Evolutionary conservation across 1,284 basidiomycete genomes (phyloP).

Genomic region (Ganoderma resinaceum): DNA sequence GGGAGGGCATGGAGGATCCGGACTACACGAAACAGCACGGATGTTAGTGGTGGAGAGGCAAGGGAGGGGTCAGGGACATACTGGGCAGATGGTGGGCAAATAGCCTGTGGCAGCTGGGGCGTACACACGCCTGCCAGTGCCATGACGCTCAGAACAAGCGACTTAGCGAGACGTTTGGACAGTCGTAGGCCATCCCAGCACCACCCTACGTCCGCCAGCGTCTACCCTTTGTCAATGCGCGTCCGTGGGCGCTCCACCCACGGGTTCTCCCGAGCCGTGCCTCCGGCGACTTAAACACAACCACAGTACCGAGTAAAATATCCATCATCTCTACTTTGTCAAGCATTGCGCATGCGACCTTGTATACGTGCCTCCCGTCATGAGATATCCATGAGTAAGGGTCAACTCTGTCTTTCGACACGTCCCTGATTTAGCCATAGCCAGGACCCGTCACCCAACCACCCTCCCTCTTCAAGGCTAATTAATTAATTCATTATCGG

Average conservation of each 20-base stretch:
- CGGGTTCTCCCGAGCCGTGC: background rate
- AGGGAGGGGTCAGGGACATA: background rate
- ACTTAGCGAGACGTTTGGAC: no score
- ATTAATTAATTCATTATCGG: no score
- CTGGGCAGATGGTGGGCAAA: background rate
- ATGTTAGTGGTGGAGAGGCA: slow-evolving; percentile 21
- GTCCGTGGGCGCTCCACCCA: background rate
- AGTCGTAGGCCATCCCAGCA: background rate
- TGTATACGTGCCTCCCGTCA: no score
- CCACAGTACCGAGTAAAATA: no score
- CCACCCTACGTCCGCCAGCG: background rate
- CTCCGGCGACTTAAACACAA: background rate
- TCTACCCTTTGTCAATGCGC: background rate
- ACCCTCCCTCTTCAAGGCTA: no score
- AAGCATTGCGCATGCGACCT: no score
- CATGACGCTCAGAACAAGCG: background rate
- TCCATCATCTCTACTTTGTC: no score
- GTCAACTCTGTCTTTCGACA: no score
- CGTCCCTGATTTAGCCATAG: no score
- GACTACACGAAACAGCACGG: slow-evolving; percentile 21
- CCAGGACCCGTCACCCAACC: no score
- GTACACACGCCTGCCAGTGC: background rate
- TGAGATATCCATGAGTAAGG: no score
- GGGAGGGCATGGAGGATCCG: slow-evolving; percentile 17
- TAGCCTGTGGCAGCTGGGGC: background rate